Percentiles rank a stretch among this genome's conserved stretches.
Conservation (phyloP, 2,329 filamentous ascomycete genomes). For the Colletotrichum sp. region DNA sequence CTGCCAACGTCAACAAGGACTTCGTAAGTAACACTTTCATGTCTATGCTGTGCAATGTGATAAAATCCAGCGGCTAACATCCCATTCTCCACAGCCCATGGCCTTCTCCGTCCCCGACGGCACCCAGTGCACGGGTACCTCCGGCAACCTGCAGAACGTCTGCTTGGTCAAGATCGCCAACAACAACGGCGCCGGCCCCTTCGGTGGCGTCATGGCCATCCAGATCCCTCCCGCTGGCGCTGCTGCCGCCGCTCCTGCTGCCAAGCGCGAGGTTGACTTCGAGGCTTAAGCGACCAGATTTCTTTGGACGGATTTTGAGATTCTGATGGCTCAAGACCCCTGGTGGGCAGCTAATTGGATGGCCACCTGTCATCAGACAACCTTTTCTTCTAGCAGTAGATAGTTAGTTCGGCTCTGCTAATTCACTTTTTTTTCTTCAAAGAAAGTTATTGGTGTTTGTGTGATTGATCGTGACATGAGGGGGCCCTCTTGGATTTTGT, state of each 20-base stretch:
- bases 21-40: slow-evolving; percentile 22
- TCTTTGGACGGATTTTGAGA: neutral
- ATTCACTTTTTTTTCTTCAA: neutral
- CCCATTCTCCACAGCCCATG: slow-evolving; percentile 26
- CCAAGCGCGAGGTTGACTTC: slow-evolving; percentile 10
- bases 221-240: slow-evolving; percentile 35
- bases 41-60: neutral
- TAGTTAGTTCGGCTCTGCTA: neutral
- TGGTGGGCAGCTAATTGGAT: neutral
- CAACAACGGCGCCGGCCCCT: slow-evolving; percentile 42
- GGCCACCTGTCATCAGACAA: neutral
- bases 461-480: neutral
- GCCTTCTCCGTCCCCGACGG: slow-evolving; percentile 40
- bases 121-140: slow-evolving; percentile 41
- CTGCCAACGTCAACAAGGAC: slow-evolving; percentile 32
- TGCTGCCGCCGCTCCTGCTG: neutral
- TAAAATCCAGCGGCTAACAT: neutral
- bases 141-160: slow-evolving; percentile 36
- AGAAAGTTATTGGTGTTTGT: neutral
- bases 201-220: slow-evolving; percentile 43
- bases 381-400: neutral
- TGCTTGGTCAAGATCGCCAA: slow-evolving; percentile 51
- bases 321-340: neutral
- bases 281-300: neutral
- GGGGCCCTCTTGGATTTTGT: neutral